These are phyloP conservation scores for Anthracocystis walkeri DNA, from an alignment of 1,284 basidiomycete genomes.

Conservation along the genomic window DNA sequence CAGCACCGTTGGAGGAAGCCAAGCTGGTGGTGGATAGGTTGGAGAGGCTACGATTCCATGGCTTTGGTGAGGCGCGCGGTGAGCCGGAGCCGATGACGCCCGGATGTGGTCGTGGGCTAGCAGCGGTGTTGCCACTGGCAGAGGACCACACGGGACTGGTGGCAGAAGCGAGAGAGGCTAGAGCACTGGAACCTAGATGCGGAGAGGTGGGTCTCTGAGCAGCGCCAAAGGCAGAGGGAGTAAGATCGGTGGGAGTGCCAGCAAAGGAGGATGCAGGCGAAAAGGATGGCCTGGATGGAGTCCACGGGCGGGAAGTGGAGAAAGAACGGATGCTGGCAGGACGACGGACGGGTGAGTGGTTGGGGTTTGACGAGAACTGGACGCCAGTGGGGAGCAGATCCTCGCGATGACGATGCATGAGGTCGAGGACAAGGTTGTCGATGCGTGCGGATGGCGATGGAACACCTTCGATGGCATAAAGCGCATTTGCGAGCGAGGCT, in stretches of 20 bases:
- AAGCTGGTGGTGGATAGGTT: slow-evolving; percentile 48
- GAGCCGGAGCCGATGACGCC: slow-evolving; percentile 58
- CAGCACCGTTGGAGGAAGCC: slow-evolving; percentile 28
- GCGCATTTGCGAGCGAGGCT: slow-evolving; percentile 40
- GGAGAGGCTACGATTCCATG: slow-evolving; percentile 50
- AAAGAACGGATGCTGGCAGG: slow-evolving; percentile 54
- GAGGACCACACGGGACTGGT: slow-evolving; percentile 28
- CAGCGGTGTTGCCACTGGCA: slow-evolving; percentile 16
- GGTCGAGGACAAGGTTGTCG: slow-evolving; percentile 59
- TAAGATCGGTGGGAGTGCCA: slow-evolving; percentile 20
- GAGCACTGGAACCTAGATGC: slow-evolving; percentile 33
- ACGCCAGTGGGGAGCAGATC: slow-evolving; percentile 53
- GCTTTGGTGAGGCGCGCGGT: slow-evolving; percentile 55
- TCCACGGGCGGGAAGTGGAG: slow-evolving; percentile 57
- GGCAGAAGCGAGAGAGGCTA: slow-evolving; percentile 27
- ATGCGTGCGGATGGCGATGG: slow-evolving; percentile 50
- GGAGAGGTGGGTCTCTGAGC: slow-evolving; percentile 40
- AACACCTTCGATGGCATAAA: slow-evolving; percentile 51
- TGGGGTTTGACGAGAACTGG: slow-evolving; percentile 40
- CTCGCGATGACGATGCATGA: slow-evolving; percentile 63
- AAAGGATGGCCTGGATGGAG: slow-evolving; percentile 47
- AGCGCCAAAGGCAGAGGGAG: slow-evolving; percentile 12
- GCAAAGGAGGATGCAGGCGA: slow-evolving; percentile 39
- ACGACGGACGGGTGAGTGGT: slow-evolving; percentile 48
- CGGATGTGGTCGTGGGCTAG: slow-evolving; percentile 46